Conservation (phyloP, 2,329 filamentous ascomycete species). For the Cytospora chrysosperma region DNA sequence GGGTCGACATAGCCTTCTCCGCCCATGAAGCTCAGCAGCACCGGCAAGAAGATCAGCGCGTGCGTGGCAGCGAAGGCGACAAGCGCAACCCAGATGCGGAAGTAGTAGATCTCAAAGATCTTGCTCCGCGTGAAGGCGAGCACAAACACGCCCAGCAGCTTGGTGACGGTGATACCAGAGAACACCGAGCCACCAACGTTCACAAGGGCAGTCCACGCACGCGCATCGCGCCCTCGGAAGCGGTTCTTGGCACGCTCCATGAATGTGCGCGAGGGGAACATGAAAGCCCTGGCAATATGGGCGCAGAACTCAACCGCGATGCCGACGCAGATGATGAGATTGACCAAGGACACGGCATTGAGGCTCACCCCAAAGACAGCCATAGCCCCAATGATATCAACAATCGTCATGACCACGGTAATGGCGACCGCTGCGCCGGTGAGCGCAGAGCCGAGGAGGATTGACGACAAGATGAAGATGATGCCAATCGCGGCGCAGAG, state of each 20-base stretch:
- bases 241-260: conserved; percentile 77
- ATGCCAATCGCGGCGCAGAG: conserved; percentile 81
- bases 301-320: conserved; percentile 98
- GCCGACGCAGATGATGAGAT: conserved; percentile 94
- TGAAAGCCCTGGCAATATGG: conserved; percentile 93
- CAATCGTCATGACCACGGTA: conserved; percentile 89
- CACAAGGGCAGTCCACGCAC: conserved; percentile 89
- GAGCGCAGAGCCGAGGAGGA: conserved; percentile 78
- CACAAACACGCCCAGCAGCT: conserved; percentile 87
- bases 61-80: conserved; percentile 87
- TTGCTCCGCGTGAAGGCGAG: conserved; percentile 94
- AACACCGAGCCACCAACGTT: conserved; percentile 95
- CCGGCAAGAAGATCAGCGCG: conserved; percentile 87
- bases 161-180: conserved; percentile 93
- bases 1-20: conserved; percentile 86
- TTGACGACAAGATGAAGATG: conserved; percentile 75
- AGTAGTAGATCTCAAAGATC: conserved; percentile 99
- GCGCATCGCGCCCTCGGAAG: conserved; percentile 78
- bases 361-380: conserved; percentile 82
- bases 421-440: conserved; percentile 81
- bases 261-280: conserved; percentile 80
- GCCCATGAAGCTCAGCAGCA: conserved; percentile 80
- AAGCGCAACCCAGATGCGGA: conserved; percentile 90
- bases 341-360: conserved; percentile 93
- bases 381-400: conserved; percentile 96